phyloP scores from a whole-genome alignment of 176 grass and related monocot genomes.

The Pharus latifolius region DNA sequence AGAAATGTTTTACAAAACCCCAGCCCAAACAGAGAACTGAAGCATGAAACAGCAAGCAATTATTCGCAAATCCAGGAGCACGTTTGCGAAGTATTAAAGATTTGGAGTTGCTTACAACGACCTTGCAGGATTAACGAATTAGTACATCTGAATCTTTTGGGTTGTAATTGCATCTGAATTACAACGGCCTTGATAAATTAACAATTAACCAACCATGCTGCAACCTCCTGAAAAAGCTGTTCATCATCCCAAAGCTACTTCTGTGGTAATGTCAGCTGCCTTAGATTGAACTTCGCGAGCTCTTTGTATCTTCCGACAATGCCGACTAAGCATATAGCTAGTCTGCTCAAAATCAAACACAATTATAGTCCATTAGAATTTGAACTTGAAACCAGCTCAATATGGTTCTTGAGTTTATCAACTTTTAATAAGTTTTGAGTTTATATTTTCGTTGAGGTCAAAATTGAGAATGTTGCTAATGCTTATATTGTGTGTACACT shows the following conservation, averaged over 20 bases:
- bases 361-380: neutral
- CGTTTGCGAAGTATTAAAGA: neutral
- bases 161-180: neutral
- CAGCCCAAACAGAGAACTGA: too few relatives aligned
- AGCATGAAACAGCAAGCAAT: too few relatives aligned
- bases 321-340: constrained; percentile 81
- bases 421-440: too few relatives aligned
- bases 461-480: too few relatives aligned
- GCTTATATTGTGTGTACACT: too few relatives aligned
- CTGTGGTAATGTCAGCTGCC: constrained; percentile 66
- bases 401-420: too few relatives aligned
- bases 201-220: neutral
- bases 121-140: neutral
- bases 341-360: constrained; percentile 45
- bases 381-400: neutral
- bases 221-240: neutral
- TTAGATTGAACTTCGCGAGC: constrained; percentile 84
- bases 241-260: constrained; percentile 13
- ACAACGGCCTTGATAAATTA: too few relatives aligned
- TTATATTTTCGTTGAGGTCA: too few relatives aligned
- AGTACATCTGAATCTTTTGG: neutral
- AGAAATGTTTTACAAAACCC: too few relatives aligned
- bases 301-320: constrained; percentile 77
- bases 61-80: too few relatives aligned
- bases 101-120: neutral